phyloP scores from a whole-genome alignment of 306 rosid genomes.

The Cucurbita argyrosperma region DNA sequence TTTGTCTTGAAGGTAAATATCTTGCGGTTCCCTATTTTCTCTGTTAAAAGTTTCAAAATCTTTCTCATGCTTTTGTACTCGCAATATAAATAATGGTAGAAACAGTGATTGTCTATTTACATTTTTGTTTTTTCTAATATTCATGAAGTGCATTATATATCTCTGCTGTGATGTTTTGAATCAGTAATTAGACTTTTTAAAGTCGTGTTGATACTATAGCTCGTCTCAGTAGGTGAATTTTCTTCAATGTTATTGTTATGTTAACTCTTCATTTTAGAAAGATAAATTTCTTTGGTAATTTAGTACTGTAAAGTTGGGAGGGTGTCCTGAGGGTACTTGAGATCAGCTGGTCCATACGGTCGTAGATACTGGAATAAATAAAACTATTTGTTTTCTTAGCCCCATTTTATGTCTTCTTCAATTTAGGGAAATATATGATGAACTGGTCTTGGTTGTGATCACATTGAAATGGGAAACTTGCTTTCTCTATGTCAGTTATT shows the following conservation, averaged over 20 bases:
- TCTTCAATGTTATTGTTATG: background rate
- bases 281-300: background rate
- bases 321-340: background rate
- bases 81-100: background rate
- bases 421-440: background rate
- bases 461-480: background rate
- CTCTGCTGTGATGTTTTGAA: background rate
- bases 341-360: background rate
- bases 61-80: background rate
- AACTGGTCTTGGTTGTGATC: background rate
- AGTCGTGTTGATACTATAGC: background rate
- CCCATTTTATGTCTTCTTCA: background rate
- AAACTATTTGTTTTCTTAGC: background rate
- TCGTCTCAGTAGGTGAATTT: background rate
- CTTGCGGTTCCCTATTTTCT: background rate
- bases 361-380: background rate
- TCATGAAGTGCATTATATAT: background rate
- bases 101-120: background rate
- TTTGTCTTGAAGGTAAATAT: constrained; percentile 73
- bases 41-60: background rate
- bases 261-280: background rate
- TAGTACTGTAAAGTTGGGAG: background rate
- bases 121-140: background rate
- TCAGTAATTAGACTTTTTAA: background rate
- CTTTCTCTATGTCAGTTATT: background rate